Conservation (phyloP, 2,329 filamentous ascomycete species). For the Penicillium freii region DNA sequence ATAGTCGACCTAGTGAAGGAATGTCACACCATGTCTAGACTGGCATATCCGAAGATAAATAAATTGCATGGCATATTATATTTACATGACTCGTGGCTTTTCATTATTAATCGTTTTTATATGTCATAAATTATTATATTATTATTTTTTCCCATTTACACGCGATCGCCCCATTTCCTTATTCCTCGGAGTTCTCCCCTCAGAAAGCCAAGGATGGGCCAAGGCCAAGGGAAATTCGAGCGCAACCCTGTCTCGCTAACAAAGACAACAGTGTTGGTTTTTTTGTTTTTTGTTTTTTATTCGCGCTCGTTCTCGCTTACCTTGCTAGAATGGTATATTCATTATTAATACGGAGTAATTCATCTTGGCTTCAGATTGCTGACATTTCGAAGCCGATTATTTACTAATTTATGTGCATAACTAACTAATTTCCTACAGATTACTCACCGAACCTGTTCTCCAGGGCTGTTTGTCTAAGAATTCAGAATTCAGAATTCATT, state of each 20-base stretch:
- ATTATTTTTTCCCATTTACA: background rate
- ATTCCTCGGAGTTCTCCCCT: background rate
- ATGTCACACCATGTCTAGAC: background rate
- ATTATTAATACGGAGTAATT: background rate
- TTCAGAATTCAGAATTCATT: background rate
- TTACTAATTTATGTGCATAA: background rate
- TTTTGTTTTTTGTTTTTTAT: background rate
- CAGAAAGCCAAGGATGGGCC: background rate
- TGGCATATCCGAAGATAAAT: background rate
- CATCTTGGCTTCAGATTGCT: background rate
- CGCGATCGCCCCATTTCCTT: slow-evolving; percentile 1
- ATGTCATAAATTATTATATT: background rate
- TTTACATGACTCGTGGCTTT: slow-evolving; percentile 20
- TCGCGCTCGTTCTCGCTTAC: slow-evolving; percentile 2
- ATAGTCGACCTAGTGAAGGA: background rate
- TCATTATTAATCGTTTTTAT: background rate
- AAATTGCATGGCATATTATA: slow-evolving; percentile 22
- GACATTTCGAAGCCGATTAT: background rate
- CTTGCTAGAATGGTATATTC: background rate
- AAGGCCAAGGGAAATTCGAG: slow-evolving; percentile 3
- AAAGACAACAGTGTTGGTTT: background rate
- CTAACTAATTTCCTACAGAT: background rate
- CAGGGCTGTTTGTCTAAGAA: background rate
- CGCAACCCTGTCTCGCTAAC: slow-evolving; percentile 7
- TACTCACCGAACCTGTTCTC: background rate